Evolutionary conservation across 1,284 basidiomycete genomes (phyloP).

Genomic region (Trametes versicolor): DNA sequence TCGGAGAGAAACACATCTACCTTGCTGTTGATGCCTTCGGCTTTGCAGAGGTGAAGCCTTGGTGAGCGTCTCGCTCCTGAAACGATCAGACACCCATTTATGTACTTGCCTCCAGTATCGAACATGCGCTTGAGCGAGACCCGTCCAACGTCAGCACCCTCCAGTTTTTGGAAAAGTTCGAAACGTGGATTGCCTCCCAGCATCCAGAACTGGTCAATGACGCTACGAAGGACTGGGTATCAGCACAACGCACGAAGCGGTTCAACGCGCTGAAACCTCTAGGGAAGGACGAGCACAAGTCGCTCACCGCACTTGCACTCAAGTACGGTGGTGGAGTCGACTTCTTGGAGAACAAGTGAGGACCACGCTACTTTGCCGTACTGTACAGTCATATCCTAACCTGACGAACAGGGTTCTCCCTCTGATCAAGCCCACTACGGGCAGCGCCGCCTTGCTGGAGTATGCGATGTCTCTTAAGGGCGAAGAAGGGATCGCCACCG

Average conservation of each 20-base stretch:
- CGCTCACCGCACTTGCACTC: not conserved
- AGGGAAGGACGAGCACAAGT: not conserved
- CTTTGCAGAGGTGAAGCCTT: not conserved
- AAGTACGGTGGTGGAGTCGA: slow-evolving; percentile 2
- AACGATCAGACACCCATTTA: not conserved
- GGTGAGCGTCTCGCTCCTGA: not conserved
- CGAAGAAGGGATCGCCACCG: not conserved
- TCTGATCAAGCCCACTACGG: not conserved
- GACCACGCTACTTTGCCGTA: not conserved
- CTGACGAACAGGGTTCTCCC: not conserved
- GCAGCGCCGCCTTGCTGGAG: not conserved
- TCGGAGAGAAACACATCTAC: not conserved
- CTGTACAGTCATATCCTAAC: not conserved
- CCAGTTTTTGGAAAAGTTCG: not conserved
- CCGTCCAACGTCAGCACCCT: not conserved
- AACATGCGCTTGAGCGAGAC: not conserved
- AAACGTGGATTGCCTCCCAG: not conserved
- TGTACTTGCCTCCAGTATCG: not conserved
- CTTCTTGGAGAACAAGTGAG: slow-evolving; percentile 2
- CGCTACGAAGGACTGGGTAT: slow-evolving; percentile 4
- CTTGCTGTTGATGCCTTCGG: not conserved
- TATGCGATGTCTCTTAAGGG: not conserved
- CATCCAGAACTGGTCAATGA: not conserved
- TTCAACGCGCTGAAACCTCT: not conserved
- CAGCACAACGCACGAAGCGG: not conserved